Conservation (phyloP, 768 basidiomycete species). For the Rhodotorula taiwanensis region DNA sequence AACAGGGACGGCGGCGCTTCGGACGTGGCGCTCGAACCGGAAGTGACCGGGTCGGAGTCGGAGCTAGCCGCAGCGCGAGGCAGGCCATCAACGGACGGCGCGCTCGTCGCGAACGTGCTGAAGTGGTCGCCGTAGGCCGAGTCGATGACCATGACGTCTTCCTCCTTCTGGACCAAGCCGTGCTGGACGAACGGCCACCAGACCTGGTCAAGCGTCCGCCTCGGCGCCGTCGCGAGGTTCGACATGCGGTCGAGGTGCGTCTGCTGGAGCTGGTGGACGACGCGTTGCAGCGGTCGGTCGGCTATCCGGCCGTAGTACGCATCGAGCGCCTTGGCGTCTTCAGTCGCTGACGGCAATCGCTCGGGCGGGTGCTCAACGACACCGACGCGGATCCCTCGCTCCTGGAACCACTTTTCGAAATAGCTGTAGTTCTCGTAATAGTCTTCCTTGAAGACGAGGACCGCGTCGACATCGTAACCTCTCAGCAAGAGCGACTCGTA, state of each 20-base stretch:
- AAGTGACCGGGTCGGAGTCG: background rate
- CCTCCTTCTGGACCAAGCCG: conserved; percentile 57
- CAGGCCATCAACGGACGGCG: conserved; percentile 1
- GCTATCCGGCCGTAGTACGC: conserved; percentile 60
- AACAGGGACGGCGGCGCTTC: background rate
- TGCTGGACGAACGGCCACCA: conserved; percentile 99
- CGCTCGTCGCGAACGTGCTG: conserved; percentile 55
- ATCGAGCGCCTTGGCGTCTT: conserved; percentile 56
- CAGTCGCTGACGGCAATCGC: conserved; percentile 25
- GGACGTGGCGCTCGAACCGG: no score
- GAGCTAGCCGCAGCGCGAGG: conserved; percentile 1
- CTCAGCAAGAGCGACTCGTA: conserved; percentile 87
- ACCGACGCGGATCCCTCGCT: conserved; percentile 51
- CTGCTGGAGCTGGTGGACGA: conserved; percentile 57
- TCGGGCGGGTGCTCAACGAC: conserved; percentile 44
- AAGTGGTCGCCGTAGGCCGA: conserved; percentile 84
- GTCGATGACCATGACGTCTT: conserved; percentile 82
- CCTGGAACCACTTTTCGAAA: conserved; percentile 67
- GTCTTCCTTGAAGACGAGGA: conserved; percentile 73
- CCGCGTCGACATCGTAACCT: conserved; percentile 77
- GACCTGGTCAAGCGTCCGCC: conserved; percentile 64
- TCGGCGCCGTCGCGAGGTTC: conserved; percentile 70
- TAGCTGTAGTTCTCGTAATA: conserved; percentile 87
- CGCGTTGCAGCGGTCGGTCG: conserved; percentile 46
- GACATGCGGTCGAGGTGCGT: conserved; percentile 62